Evolutionary conservation across 1,284 basidiomycete species (phyloP).

Genomic region (Microbotryum violaceum): DNA sequence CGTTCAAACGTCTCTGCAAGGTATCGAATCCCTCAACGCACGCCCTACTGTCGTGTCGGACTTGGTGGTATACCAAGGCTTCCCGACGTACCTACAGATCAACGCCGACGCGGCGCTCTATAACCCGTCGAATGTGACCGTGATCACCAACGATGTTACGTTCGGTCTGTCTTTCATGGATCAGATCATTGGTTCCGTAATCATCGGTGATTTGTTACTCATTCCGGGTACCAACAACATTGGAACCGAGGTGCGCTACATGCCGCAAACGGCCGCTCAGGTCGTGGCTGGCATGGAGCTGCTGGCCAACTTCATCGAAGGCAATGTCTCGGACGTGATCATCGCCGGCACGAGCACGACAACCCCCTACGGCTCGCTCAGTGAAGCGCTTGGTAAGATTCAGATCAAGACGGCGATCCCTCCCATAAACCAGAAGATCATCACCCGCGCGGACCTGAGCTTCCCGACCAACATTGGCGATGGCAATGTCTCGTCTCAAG

Average conservation of each 20-base stretch:
- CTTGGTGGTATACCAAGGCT: conserved; percentile 60
- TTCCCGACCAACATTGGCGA: conserved; percentile 40
- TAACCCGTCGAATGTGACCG: conserved; percentile 23
- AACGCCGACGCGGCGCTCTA: conserved; percentile 41
- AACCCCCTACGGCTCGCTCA: conserved; percentile 58
- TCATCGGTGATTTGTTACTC: conserved; percentile 43
- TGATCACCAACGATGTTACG: conserved; percentile 20
- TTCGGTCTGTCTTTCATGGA: conserved; percentile 17
- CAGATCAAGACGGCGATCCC: conserved; percentile 58
- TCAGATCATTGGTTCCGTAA: conserved; percentile 16
- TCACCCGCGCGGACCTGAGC: conserved; percentile 39
- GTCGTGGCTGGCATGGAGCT: conserved; percentile 51
- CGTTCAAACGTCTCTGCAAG: conserved; percentile 56
- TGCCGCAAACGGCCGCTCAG: conserved; percentile 54
- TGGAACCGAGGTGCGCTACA: conserved; percentile 54
- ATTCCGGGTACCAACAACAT: conserved; percentile 33
- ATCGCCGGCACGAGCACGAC: conserved; percentile 57
- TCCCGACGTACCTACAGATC: conserved; percentile 58
- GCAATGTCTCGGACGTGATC: conserved; percentile 50
- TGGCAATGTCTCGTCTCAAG: conserved; percentile 49
- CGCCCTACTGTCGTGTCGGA: conserved; percentile 57
- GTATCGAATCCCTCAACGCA: conserved; percentile 59
- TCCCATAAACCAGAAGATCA: conserved; percentile 57
- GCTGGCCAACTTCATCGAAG: conserved; percentile 65
- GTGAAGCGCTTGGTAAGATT: conserved; percentile 58